A percentile compares a stretch with the other conserved stretches of the same genome.
Evolutionary conservation across 1,284 basidiomycete genomes (phyloP).

Genomic region (Wallemia hederae): DNA sequence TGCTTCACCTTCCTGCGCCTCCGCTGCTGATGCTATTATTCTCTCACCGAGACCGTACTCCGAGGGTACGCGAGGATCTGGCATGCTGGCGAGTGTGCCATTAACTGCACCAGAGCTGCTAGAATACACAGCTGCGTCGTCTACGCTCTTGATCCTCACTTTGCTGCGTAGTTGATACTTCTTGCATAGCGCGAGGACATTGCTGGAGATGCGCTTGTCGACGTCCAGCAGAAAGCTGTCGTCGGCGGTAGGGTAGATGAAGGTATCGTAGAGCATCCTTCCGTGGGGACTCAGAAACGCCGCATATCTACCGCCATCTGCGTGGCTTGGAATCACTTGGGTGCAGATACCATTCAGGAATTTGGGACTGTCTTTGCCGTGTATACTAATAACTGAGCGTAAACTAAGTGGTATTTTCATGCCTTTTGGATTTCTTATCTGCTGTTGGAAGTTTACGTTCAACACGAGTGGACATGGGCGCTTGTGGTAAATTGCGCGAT

Average conservation of each 20-base stretch:
- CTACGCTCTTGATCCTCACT: constrained; percentile 49
- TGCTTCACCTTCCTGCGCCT: too few relatives aligned
- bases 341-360: constrained; percentile 71
- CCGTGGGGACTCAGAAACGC: constrained; percentile 67
- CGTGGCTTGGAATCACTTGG: constrained; percentile 25
- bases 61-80: neutral
- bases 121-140: constrained; percentile 16
- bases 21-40: too few relatives aligned
- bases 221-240: neutral
- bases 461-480: constrained; percentile 24
- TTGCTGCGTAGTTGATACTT: constrained; percentile 69
- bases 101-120: constrained; percentile 4
- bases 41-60: neutral
- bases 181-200: constrained; percentile 32
- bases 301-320: constrained; percentile 34
- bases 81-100: neutral
- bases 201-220: constrained; percentile 1
- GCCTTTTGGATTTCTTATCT: neutral
- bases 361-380: constrained; percentile 49
- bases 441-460: neutral
- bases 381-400: constrained; percentile 38
- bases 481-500: constrained; percentile 37
- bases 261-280: constrained; percentile 57
- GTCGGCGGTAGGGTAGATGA: constrained; percentile 33
- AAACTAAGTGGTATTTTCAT: constrained; percentile 28